Evolutionary conservation across 208 protist genomes (phyloP).

Genomic region (Leishmania gerbilli): DNA sequence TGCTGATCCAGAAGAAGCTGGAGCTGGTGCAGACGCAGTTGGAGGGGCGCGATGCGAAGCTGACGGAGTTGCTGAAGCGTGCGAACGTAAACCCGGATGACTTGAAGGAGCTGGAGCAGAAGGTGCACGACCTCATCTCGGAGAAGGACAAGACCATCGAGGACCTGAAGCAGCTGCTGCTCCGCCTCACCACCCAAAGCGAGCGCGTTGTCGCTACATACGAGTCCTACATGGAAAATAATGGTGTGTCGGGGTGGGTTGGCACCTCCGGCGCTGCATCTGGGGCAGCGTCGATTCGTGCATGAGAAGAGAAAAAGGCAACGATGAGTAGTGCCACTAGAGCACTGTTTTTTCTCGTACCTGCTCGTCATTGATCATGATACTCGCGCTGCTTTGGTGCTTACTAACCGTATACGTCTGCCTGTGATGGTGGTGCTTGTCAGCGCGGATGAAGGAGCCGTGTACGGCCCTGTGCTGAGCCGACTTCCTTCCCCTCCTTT

Average conservation of each 20-base stretch:
- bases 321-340: background rate
- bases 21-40: constrained; percentile 90
- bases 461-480: background rate
- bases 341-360: background rate
- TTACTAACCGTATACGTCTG: background rate
- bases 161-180: constrained; percentile 91
- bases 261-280: constrained; percentile 10
- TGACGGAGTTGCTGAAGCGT: constrained; percentile 93
- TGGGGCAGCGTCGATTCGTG: background rate
- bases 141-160: constrained; percentile 97
- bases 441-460: background rate
- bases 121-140: constrained; percentile 95
- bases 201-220: constrained; percentile 76
- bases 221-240: constrained; percentile 83
- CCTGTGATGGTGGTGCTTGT: background rate
- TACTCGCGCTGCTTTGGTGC: background rate
- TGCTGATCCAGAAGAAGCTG: constrained; percentile 96
- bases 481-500: background rate
- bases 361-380: background rate
- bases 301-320: background rate
- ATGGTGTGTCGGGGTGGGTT: constrained; percentile 60
- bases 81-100: constrained; percentile 94
- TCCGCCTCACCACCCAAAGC: constrained; percentile 62
- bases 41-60: constrained; percentile 93
- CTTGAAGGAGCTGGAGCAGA: constrained; percentile 90